phyloP scores from a whole-genome alignment of 1,284 basidiomycete species.

The Ustilago bromivora region DNA sequence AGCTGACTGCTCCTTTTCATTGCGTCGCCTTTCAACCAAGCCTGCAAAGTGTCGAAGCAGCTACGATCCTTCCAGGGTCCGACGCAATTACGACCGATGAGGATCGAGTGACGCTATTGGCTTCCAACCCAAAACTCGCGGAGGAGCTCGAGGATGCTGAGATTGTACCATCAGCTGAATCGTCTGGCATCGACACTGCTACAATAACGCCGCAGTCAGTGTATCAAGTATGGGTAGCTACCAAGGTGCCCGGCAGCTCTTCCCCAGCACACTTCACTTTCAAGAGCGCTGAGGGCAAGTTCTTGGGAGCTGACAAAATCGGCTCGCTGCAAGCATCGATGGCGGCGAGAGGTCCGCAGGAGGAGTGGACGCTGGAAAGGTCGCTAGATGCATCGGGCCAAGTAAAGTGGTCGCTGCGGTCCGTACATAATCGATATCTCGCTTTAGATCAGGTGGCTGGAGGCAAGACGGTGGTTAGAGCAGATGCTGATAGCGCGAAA shows the following conservation, averaged over 20 bases:
- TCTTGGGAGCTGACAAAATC: conserved; percentile 51
- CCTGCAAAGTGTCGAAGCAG: conserved; percentile 42
- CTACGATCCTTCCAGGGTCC: conserved; percentile 8
- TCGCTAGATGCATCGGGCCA: neutral
- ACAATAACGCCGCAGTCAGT: conserved; percentile 51
- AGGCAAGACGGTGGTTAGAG: conserved; percentile 49
- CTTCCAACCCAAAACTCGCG: conserved; percentile 31
- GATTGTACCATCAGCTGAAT: conserved; percentile 19
- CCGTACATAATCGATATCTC: conserved; percentile 51
- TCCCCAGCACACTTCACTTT: conserved; percentile 51
- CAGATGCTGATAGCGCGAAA: conserved; percentile 36
- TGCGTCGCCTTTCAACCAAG: conserved; percentile 43
- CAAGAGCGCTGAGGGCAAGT: conserved; percentile 60
- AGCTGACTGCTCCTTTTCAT: conserved; percentile 2
- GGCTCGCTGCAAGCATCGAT: conserved; percentile 45
- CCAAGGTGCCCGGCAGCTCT: conserved; percentile 36
- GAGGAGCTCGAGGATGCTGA: conserved; percentile 43
- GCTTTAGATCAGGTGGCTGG: conserved; percentile 44
- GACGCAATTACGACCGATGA: conserved; percentile 11
- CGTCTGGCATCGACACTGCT: neutral
- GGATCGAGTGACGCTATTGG: conserved; percentile 22
- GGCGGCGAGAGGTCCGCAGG: conserved; percentile 64
- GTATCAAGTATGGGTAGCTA: conserved; percentile 64
- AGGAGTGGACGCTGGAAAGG: conserved; percentile 53
- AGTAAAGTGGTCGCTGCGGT: conserved; percentile 32